Base-by-base conservation (phyloP, 768 basidiomycete species). In the Cantharellus anzutake region DNA sequence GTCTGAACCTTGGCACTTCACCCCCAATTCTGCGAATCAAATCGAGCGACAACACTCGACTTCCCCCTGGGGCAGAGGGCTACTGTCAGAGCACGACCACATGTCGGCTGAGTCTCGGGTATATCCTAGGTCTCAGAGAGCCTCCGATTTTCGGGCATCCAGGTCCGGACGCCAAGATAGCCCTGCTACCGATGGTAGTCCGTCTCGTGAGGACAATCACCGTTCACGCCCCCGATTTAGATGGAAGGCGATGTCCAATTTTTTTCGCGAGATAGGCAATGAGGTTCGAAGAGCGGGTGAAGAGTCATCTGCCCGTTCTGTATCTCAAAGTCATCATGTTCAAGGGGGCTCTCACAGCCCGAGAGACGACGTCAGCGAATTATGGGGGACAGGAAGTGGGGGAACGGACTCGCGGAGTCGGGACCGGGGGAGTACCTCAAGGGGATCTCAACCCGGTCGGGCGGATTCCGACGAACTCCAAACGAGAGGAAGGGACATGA, bases 331-430 rank as follows among this genome's bases (percentile, higher is more conserved):
- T 5, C 35, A 55, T 55, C 52, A 11, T 55, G 14, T 44, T 60
- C 4, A 37, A 14, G 44, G 44, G 7, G 11, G 44, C 52, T 7
- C 52, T 37, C 7, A 37, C 7, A 37, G 11, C 52, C 14, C 7
- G 11, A 37, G 52, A 55, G 5, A 11, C 7, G 7, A 14, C 52
- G 16, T 48, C 20, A 29, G 38, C 61, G 38, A 41, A 56, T 41
- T 38, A 58, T 57, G 51, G 60, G 60, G 61, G 42, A 20, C 41
- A 42, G n/a, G 56, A 4, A 55, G 52, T 5, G 35, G 52, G 11
- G 14, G 52, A 7, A 37, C 52, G 35, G 35, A 37, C 11, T 11
- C 11, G 11, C 35, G 11, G 7, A 55, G 38, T 44, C 14, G n/a
- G 41, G 53, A 57, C 37, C 11, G 44, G 29, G 44, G 11, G 44